Conservation (phyloP, 1,139 yeast genomes). For the Nadsonia commutata region DNA sequence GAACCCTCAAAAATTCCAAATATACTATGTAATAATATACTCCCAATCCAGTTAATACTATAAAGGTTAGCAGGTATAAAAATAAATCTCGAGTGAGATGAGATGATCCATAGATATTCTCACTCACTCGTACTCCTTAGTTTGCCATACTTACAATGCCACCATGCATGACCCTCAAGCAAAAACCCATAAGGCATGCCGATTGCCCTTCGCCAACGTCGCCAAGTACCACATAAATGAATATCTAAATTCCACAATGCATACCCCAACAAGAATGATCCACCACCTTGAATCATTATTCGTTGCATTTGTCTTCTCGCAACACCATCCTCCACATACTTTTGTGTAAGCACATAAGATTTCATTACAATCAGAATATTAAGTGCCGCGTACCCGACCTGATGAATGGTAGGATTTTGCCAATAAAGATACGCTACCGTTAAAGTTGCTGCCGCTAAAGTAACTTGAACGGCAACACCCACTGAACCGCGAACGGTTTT, state of each 20-base stretch:
- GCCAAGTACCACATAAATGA: conserved; percentile 56
- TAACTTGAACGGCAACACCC: conserved; percentile 19
- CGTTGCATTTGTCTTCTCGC: conserved; percentile 36
- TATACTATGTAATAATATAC: conserved; percentile 52
- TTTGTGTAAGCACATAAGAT: conserved; percentile 36
- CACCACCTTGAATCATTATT: conserved; percentile 46
- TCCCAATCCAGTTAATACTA: conserved; percentile 20
- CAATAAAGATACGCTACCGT: conserved; percentile 51
- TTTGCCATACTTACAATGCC: conserved; percentile 42
- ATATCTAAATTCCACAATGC: conserved; percentile 77
- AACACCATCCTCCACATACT: conserved; percentile 33
- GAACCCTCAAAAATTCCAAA: conserved; percentile 52
- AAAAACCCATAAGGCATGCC: conserved; percentile 84
- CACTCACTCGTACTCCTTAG: background rate
- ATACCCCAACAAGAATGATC: conserved; percentile 60
- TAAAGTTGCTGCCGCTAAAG: conserved; percentile 34
- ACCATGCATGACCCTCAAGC: conserved; percentile 94
- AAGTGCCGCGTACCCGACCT: conserved; percentile 55
- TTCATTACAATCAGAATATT: conserved; percentile 47
- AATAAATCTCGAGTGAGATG: too few relatives aligned
- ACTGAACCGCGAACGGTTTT: conserved; percentile 27
- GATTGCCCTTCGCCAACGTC: conserved; percentile 44
- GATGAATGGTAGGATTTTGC: conserved; percentile 81
- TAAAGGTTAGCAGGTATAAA: too few relatives aligned
- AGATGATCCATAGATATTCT: too few relatives aligned